A percentile compares a stretch with the other conserved stretches of the same genome.
Conservation (phyloP, 202 grass and related monocot genomes). For the Setaria viridis region DNA sequence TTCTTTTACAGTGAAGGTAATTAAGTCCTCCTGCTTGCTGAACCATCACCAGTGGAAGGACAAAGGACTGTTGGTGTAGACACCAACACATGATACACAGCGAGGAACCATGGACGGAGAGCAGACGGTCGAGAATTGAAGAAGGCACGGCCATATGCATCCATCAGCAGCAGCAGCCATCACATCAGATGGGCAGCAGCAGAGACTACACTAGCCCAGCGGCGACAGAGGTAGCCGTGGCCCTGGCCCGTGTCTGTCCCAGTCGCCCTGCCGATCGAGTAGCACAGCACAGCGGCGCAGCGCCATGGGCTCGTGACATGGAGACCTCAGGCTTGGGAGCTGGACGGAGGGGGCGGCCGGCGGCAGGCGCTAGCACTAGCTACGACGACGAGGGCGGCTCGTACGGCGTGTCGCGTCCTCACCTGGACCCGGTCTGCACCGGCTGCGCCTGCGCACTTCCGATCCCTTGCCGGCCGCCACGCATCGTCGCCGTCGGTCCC, state of each 20-base stretch:
- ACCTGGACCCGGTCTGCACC: constrained; percentile 39
- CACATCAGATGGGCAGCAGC: neutral
- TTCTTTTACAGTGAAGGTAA: constrained; percentile 9
- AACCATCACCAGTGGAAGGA: neutral
- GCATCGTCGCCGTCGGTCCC: constrained; percentile 41
- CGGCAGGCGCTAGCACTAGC: neutral
- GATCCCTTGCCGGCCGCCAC: constrained; percentile 7
- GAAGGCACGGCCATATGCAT: neutral
- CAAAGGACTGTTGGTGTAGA: neutral
- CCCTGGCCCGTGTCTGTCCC: neutral
- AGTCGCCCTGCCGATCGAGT: neutral
- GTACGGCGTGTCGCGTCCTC: constrained; percentile 54
- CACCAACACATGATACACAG: neutral
- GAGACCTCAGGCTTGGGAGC: neutral
- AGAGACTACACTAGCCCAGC: neutral
- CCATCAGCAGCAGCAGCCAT: constrained; percentile 17
- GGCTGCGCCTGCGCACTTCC: neutral
- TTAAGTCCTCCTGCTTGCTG: neutral
- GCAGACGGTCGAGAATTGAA: constrained; percentile 16
- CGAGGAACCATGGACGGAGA: neutral
- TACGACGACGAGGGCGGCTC: neutral
- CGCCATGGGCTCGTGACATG: neutral
- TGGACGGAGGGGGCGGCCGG: too few species aligned
- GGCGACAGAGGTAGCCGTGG: constrained; percentile 35
- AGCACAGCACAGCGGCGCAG: neutral